Base-by-base conservation (phyloP, 768 basidiomycete species). In the Floccularia luteovirens region DNA sequence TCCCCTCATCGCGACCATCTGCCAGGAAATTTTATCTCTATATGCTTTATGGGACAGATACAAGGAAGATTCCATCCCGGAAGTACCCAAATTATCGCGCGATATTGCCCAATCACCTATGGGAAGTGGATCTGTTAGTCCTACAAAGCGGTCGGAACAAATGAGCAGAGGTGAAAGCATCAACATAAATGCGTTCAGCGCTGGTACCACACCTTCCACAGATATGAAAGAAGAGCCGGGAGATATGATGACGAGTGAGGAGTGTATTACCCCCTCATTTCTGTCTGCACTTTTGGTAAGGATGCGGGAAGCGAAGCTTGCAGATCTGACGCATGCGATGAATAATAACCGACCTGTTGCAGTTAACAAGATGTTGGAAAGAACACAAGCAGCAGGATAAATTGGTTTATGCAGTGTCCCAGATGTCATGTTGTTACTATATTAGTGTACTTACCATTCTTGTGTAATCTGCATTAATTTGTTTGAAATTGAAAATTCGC, bases 31-130 rank as follows among this genome's bases (percentile, higher is more conserved):
- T 47, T 72, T 97, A 39, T 77, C 85, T 3, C 61, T 96, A 24
- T 98, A 97, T 60, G 76, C 85, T 3, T 72, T 92, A 0, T 97
- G 93, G 90, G 85, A 87, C 27, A 67, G 76, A 6, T 90, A 90
- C 60, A 79, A 77, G 41, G 83, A 89, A 44, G 77, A 83, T 31
- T 63, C 62, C 3, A 53, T 68, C 7, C 60, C 63, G 3, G 63
- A 67, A n/a, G 56, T 54, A 5, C 35, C 54, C 13, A 57, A 51
- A 24, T 24, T 48, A 21, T 40, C 52, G 24, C 47, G 52, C 12
- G 58, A 53, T 24, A 47, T 47, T 38, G 53, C 47, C 25, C 53
- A 56, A 27, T 63, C 51, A n/a, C 59, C 60, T 5, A 49, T 51
- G 25, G 48, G 58, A 7, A 48, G 40, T 48, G 43, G 7, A 49